These are phyloP conservation scores for Ascochyta rabiei DNA, from an alignment of 2,329 filamentous ascomycete species.

Conservation along the genomic window DNA sequence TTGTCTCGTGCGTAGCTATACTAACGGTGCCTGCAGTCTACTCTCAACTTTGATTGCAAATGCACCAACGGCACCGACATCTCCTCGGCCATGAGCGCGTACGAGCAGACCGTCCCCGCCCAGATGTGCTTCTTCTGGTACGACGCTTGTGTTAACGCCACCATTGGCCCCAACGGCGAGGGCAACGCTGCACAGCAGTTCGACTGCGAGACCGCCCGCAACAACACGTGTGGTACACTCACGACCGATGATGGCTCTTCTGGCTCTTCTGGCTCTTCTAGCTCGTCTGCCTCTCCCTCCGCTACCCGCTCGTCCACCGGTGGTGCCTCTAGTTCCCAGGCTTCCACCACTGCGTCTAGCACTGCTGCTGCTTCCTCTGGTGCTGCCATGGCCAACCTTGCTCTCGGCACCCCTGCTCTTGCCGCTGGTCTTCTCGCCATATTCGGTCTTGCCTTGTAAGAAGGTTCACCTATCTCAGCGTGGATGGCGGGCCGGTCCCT, in stretches of 20 bases:
- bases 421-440: slow-evolving; percentile 61
- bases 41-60: slow-evolving; percentile 62
- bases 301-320: slow-evolving; percentile 29
- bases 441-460: slow-evolving; percentile 64
- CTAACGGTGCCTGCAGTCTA: slow-evolving; percentile 48
- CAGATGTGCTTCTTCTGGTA: slow-evolving; percentile 64
- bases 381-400: slow-evolving; percentile 54
- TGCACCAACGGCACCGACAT: slow-evolving; percentile 64
- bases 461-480: slow-evolving; percentile 12
- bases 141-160: slow-evolving; percentile 48
- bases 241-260: slow-evolving; percentile 42
- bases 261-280: slow-evolving; percentile 30
- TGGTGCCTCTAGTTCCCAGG: slow-evolving; percentile 20
- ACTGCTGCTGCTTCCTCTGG: slow-evolving; percentile 38
- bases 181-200: slow-evolving; percentile 47
- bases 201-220: slow-evolving; percentile 52
- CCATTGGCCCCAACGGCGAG: slow-evolving; percentile 30
- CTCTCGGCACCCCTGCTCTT: slow-evolving; percentile 57
- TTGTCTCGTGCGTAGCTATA: neutral
- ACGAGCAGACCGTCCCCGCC: slow-evolving; percentile 64
- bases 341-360: slow-evolving; percentile 35
- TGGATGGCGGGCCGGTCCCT: slow-evolving; percentile 36
- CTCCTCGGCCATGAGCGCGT: slow-evolving; percentile 48
- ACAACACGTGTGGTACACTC: slow-evolving; percentile 59
- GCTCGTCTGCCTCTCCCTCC: slow-evolving; percentile 33